These are phyloP conservation scores for Microdochium nivale DNA, from an alignment of 2,329 filamentous ascomycete genomes.

Conservation along the genomic window DNA sequence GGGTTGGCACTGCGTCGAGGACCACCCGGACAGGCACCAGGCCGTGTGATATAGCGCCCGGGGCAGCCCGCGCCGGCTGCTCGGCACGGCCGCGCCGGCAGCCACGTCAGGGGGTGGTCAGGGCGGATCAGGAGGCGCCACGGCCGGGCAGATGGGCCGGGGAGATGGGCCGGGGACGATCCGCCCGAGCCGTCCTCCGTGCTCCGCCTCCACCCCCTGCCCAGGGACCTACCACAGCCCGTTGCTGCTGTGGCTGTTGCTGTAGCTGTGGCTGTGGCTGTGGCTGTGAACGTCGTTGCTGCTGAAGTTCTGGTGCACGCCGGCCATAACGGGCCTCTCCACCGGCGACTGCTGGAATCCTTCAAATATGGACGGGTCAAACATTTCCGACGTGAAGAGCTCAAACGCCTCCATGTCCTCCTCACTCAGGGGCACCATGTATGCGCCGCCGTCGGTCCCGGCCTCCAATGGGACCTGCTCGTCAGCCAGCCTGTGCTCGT, in stretches of 20 bases:
- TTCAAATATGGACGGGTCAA: constrained; percentile 2
- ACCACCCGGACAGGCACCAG: too few relatives aligned
- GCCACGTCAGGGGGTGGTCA: too few relatives aligned
- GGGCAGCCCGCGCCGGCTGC: too few relatives aligned
- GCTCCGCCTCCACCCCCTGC: background rate
- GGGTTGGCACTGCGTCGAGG: too few relatives aligned
- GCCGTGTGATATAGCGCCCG: too few relatives aligned
- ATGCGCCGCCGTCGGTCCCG: background rate
- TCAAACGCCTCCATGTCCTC: constrained; percentile 1
- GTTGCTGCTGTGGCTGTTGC: background rate
- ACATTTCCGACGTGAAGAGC: constrained; percentile 1
- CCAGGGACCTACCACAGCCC: background rate
- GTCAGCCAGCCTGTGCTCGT: too few relatives aligned
- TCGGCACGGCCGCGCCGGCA: too few relatives aligned
- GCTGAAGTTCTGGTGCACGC: background rate
- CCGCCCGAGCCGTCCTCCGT: too few relatives aligned
- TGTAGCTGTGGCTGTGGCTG: background rate
- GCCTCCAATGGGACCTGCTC: background rate
- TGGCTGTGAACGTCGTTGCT: background rate
- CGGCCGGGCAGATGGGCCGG: too few relatives aligned
- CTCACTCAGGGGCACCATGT: background rate
- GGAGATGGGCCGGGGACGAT: too few relatives aligned
- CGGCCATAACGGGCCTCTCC: background rate
- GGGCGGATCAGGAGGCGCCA: too few relatives aligned
- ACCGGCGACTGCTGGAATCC: constrained; percentile 1